These are phyloP conservation scores for Kondoa malvinella DNA, from an alignment of 768 basidiomycete species.

Conservation along the genomic window DNA sequence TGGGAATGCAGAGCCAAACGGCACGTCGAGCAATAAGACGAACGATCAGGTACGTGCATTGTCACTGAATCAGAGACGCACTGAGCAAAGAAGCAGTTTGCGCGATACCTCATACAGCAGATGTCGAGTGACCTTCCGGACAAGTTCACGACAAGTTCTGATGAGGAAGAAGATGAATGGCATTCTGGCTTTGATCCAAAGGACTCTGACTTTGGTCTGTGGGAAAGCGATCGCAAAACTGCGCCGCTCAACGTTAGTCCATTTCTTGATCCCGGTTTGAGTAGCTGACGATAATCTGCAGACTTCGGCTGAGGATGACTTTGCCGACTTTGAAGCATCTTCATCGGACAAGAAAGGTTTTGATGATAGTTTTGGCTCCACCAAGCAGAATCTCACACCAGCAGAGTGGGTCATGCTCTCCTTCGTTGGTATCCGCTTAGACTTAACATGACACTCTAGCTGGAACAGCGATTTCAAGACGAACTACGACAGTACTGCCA, in stretches of 20 bases:
- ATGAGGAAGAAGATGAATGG: constrained; percentile 2
- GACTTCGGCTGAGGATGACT: neutral
- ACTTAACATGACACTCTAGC: neutral
- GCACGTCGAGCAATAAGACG: constrained; percentile 7
- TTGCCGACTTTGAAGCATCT: neutral
- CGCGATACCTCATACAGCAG: constrained; percentile 58
- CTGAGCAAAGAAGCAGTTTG: constrained; percentile 61
- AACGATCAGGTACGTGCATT: constrained; percentile 28
- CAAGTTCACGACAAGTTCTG: constrained; percentile 12
- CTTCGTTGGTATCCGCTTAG: too few species aligned
- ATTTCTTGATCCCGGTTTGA: neutral
- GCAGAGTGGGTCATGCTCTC: neutral
- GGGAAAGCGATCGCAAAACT: neutral
- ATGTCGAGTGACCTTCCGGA: constrained; percentile 33
- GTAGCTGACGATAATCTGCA: neutral
- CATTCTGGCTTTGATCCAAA: constrained; percentile 9
- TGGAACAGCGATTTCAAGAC: neutral
- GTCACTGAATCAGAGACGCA: neutral
- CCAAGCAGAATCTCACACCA: neutral
- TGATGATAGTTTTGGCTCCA: neutral
- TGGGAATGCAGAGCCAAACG: constrained; percentile 2
- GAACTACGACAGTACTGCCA: neutral
- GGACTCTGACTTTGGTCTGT: constrained; percentile 5
- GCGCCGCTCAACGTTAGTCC: neutral
- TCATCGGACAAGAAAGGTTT: neutral